phyloP scores from a whole-genome alignment of 805 yeast genomes.

The Myxozyma neotropica region DNA sequence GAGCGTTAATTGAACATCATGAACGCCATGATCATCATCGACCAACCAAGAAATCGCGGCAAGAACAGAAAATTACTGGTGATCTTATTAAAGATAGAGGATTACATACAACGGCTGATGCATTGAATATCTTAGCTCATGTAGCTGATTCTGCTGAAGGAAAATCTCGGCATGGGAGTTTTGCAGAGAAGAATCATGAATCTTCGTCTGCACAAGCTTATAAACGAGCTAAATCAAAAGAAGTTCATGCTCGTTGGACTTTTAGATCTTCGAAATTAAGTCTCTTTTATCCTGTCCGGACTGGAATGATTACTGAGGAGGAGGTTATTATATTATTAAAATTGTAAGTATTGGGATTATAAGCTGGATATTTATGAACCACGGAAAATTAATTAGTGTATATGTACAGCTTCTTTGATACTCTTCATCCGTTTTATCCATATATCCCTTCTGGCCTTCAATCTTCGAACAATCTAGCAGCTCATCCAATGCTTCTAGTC shows the following conservation, averaged over 20 bases:
- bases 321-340: conserved; percentile 40
- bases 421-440: conserved; percentile 90
- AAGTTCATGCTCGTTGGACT: conserved; percentile 24
- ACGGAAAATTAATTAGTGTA: conserved; percentile 62
- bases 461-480: conserved; percentile 63
- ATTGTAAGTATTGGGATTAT: conserved; percentile 21
- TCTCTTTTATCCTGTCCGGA: conserved; percentile 36
- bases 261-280: conserved; percentile 29
- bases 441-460: conserved; percentile 77
- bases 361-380: too few relatives aligned
- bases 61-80: conserved; percentile 13
- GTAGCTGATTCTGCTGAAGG: conserved; percentile 40
- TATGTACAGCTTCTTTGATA: conserved; percentile 57
- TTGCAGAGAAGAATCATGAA: conserved; percentile 10
- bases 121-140: conserved; percentile 45
- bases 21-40: neutral
- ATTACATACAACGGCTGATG: conserved; percentile 46
- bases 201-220: neutral
- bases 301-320: conserved; percentile 59
- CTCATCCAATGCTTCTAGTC: conserved; percentile 78
- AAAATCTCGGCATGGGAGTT: conserved; percentile 12
- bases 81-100: conserved; percentile 36
- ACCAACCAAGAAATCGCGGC: conserved; percentile 1
- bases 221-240: conserved; percentile 4
- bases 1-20: neutral